Evolutionary conservation across 139 green algal genomes (phyloP), one percentile per base, ranked within the genome.

Genomic region (Closterium sp.): DNA sequence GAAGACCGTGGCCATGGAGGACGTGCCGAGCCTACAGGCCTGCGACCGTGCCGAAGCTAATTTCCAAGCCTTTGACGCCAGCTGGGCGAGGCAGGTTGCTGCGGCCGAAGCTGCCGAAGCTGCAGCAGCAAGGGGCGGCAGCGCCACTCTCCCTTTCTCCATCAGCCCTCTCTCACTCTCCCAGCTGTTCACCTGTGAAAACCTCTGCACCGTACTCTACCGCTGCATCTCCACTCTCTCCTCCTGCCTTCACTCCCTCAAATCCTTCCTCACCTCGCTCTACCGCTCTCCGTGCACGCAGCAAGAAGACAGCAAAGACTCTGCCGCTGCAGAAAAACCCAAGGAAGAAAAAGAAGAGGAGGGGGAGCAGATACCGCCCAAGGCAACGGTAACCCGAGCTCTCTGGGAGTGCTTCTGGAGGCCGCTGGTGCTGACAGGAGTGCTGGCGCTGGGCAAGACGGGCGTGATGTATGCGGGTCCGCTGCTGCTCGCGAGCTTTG

Each of bases 401-500:
- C 50, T 73, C 50, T 73, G 50, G 50, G 50, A 73, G 50, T 73
- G 50, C 17, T 73, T 73, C 50, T 73, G 50, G 50, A 1, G 50
- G 50, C 50, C 50, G 50, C 50, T 73, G 50, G 50, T 73, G 50
- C 50, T 73, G 50, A 73, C 50, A 73, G 50, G 50, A 24, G 50
- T 22, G 13, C 50, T 73, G 50, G 50, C 50, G 50, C 50, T 73
- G 50, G 50, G 50, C 13, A 73, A 73, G 13, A 73, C 50, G 10
- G 50, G 50, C 1, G 45, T 91, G 62, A 89, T 91, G 89, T 88
- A 91, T 42, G 87, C 89, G 0, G 89, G 89, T 10, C 89, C 89
- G n/a, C 89, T 91, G 62, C 89, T 91, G 89, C 70, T 91, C 7
- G 11, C 89, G 13, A 32, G 70, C 31, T 91, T 91, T 91, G 89